phyloP scores from a whole-genome alignment of 768 basidiomycete species.

The Terana coerulea region DNA sequence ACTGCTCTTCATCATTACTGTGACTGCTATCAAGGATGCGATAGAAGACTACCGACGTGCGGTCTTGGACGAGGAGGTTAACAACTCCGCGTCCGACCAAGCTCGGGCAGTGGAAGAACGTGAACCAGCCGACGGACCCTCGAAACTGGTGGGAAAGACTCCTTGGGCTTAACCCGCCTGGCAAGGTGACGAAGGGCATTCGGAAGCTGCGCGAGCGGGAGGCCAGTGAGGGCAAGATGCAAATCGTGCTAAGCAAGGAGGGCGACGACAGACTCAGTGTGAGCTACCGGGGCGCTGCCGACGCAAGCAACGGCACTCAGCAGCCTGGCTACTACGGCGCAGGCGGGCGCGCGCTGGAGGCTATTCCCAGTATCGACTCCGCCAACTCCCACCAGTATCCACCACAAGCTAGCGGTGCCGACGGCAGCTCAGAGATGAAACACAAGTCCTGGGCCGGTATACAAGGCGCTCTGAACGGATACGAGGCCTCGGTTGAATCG shows the following conservation, averaged over 20 bases:
- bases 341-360: conserved; percentile 53
- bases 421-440: conserved; percentile 1
- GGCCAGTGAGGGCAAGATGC: conserved; percentile 51
- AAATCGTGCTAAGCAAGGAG: conserved; percentile 54
- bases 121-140: conserved; percentile 79
- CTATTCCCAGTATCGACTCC: conserved; percentile 64
- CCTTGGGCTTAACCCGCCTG: conserved; percentile 67
- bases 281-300: conserved; percentile 36
- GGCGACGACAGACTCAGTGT: conserved; percentile 35
- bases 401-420: conserved; percentile 30
- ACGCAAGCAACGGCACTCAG: conserved; percentile 21
- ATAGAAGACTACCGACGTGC: conserved; percentile 95
- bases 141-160: conserved; percentile 73
- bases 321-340: conserved; percentile 37
- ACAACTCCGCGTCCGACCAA: conserved; percentile 91
- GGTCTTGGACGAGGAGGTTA: conserved; percentile 85
- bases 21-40: conserved; percentile 94
- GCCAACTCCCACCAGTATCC: conserved; percentile 66
- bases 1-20: conserved; percentile 77
- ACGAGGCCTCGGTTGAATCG: conserved; percentile 56
- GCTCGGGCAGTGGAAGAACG: conserved; percentile 84
- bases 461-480: conserved; percentile 37
- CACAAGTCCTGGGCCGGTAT: conserved; percentile 29
- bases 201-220: conserved; percentile 80
- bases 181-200: conserved; percentile 80